Base-by-base conservation (phyloP, 352 stramenopile genomes). In the Globisporangium alternatum region DNA sequence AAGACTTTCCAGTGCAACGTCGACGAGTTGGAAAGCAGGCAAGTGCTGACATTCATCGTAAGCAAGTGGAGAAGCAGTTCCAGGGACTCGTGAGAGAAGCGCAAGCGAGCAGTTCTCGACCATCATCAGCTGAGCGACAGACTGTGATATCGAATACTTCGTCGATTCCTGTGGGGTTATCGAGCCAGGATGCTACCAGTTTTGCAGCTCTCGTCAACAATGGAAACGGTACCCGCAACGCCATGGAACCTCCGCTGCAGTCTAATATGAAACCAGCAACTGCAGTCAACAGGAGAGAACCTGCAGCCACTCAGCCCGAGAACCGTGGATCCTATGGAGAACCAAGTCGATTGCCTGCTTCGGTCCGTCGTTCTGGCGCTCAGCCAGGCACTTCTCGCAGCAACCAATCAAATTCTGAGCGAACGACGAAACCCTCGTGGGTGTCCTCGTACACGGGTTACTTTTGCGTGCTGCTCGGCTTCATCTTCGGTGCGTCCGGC, bases 401-500 rank as follows among this genome's bases (percentile, higher is more conserved):
- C 13, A 44, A n/a, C 31, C 31, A 44, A 56, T 2, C 30, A 17
- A 41, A 19, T 30, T 19, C 19, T 10, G 28, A 33, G 13, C 8
- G 12, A 48, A 28, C 41, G 60, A 31, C 55, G 9, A 70, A 62
- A 37, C 58, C 56, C 3, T 58, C 68, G 37, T 72, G 80, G 54
- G 31, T 56, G 17, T 62, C 21, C 37, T 75, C 64, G 7, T 71
- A 77, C 63, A 52, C 71, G 5, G 72, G 76, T 5, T 78, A 66
- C 12, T 69, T 86, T 41, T 55, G 57, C 30, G 21, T 91, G 39
- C 49, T 77, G 28, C 61, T 90, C 12, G 71, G 70, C 4, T 72
- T 71, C 22, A 57, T 87, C 22, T 91, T 91, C 43, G 78, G 80
- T 37, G 56, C 76, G 1, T 77, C 74, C 53, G 84, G 84, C 2